Evolutionary conservation across 1,284 basidiomycete genomes (phyloP), one percentile per base, ranked within the genome.

Genomic region (Cystobasidium sp.): DNA sequence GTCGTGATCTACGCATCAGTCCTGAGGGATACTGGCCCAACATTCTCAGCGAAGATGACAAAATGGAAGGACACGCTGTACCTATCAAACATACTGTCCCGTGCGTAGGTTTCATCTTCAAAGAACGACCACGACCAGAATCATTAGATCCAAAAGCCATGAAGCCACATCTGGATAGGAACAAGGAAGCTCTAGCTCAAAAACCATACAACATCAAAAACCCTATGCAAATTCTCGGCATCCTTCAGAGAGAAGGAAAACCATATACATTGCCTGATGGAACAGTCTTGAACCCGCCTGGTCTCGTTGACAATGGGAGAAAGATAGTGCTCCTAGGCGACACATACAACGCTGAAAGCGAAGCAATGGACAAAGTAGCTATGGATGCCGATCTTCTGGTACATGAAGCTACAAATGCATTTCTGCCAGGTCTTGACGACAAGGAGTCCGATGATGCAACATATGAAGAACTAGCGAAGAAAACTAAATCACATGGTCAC

Each of bases 391-490:
- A 91, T 77, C 76, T 93, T 10, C 86, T 89, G 65, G 85, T 90
- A 6, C 93, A 96, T 82, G 93, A 96, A 83, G 89, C 91, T 22
- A 94, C 92, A 3, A 93, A 95, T 81, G 88, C 90, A 0, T 88
- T 86, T 77, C 88, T 95, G 46, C 89, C 91, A 6, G 86, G 83
- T 70, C 83, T 85, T 44, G 80, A 81, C 59, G 78, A 80, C 58
- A 83, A 84, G n/a, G 80, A 80, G 12, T 80, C 81, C 66, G 80
- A 81, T 75, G 81, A 79, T 16, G 70, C 79, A 49, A 80, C 82
- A 52, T 78, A 80, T 6, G 83, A 84, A 46, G 84, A 83, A n/a
- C 88, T 93, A 1, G 78, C 81, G 59, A 82, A 83, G 76, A 90
- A 88, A 78, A 87, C 88, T 4, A 80, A 87, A 31, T 83, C 84